Base-by-base conservation (phyloP, 164 flowering plant genomes). In the Aristolochia fimbriata region DNA sequence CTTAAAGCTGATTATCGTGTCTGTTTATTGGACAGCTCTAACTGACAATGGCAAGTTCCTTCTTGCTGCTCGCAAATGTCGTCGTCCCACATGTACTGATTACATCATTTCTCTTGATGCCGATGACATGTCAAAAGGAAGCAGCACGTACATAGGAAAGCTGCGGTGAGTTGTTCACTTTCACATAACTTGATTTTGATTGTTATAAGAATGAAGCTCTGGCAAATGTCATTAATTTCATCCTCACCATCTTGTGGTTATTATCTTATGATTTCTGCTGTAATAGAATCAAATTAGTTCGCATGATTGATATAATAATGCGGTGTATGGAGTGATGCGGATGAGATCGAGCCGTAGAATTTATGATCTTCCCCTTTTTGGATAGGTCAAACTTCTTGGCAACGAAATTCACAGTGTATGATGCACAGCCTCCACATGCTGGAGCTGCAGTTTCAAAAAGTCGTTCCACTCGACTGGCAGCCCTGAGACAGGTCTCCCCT, bases 31-130 rank as follows among this genome's bases (percentile, higher is more conserved):
- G 12, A 10, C 11, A 86, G 94, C 88, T 50, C 66, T 81, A 60
- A 62, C 77, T 67, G 88, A 80, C 51, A 78, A 80, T 56, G 90
- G 88, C 22, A 86, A 86, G 74, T 83, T 84, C 61, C 90, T 86
- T 65, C 85, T 86, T 51, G 80, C 86, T 71, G 94, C 90, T 1
- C 80, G 83, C 61, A 86, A 75, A 68, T 78, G 67, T 60, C 77
- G 85, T 61, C 81, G 86, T 0, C 61, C 90, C 43, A 84, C 90
- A 33, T 76, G 75, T 69, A 83, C 88, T 22, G 94, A 84, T 62
- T 84, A 81, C 60, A 54, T 86, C 52, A 73, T 86, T 62, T 86
- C 90, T 67, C 68, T 86, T 11, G 55, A 74, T 66, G 66, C 83
- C 55, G 85, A 77, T 68, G 88, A 81, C 56, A 75, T 76, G 76